Conservation (phyloP, 805 yeast species). For the Gaillardinia entomophila region DNA sequence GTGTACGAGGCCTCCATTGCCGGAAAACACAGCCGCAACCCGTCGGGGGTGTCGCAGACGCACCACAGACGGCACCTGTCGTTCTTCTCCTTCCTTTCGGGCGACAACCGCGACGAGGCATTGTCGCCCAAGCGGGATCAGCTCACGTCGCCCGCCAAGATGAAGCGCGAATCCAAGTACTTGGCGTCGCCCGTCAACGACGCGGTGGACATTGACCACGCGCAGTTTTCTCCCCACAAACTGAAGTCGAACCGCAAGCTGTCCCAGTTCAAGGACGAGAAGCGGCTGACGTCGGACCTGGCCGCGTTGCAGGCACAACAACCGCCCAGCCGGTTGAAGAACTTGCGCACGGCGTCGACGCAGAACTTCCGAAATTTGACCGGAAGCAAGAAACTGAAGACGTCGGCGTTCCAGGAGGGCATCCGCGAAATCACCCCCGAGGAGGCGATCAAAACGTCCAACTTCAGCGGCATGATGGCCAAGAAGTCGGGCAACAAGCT, state of each 20-base stretch:
- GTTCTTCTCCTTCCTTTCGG: constrained; percentile 45
- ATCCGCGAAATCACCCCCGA: constrained; percentile 69
- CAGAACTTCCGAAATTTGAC: constrained; percentile 43
- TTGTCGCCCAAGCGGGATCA: constrained; percentile 2
- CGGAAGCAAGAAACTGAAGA: constrained; percentile 51
- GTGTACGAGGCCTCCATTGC: constrained; percentile 41
- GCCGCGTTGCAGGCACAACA: constrained; percentile 4
- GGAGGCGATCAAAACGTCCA: constrained; percentile 72
- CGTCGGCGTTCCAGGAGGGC: constrained; percentile 86
- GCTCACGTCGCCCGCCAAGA: constrained; percentile 20
- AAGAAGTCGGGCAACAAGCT: constrained; percentile 77
- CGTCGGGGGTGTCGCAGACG: constrained; percentile 31
- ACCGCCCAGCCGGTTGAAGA: constrained; percentile 38
- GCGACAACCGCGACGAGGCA: constrained; percentile 15
- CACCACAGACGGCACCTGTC: constrained; percentile 59
- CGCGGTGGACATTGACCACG: constrained; percentile 26
- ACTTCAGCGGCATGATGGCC: constrained; percentile 91
- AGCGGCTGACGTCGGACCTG: constrained; percentile 35
- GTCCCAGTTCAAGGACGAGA: constrained; percentile 11
- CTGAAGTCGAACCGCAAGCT: constrained; percentile 9
- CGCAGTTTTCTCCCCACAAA: constrained; percentile 31
- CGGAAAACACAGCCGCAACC: constrained; percentile 35
- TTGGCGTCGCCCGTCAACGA: constrained; percentile 3
- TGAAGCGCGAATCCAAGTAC: constrained; percentile 10
- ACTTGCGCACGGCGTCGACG: constrained; percentile 49